phyloP scores from a whole-genome alignment of 2,329 filamentous ascomycete species.

The Fusarium ambrosium region DNA sequence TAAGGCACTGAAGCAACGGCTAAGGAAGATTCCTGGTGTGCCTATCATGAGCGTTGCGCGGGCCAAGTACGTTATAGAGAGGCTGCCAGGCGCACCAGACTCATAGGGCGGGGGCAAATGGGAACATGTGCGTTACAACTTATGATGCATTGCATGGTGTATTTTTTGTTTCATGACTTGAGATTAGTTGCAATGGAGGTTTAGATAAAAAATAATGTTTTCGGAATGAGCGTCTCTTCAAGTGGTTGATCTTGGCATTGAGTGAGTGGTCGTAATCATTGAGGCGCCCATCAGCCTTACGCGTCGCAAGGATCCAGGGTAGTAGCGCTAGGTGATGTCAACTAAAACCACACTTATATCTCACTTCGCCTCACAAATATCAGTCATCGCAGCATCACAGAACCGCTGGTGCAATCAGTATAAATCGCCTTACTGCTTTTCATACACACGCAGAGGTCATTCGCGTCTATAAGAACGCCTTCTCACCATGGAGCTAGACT shows the following conservation, averaged over 20 bases:
- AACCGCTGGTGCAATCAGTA: not conserved
- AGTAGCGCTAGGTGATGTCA: not conserved
- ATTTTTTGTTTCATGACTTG: not conserved
- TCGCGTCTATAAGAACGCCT: not conserved
- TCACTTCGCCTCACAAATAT: not conserved
- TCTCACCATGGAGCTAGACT: constrained; percentile 34
- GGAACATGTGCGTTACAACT: constrained; percentile 34
- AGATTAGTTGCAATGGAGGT: not conserved
- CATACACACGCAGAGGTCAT: not conserved
- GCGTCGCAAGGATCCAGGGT: constrained; percentile 3
- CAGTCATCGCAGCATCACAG: not conserved
- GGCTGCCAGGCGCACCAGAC: constrained; percentile 86
- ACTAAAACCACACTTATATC: not conserved
- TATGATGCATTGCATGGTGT: constrained; percentile 22
- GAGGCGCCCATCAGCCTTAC: constrained; percentile 6
- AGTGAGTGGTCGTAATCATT: not conserved
- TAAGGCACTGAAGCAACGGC: constrained; percentile 83
- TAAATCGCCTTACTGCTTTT: not conserved
- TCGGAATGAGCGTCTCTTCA: not conserved
- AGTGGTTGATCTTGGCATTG: not conserved
- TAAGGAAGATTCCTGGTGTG: constrained; percentile 79
- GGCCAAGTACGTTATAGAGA: constrained; percentile 95
- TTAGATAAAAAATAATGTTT: constrained; percentile 2
- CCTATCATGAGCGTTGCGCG: constrained; percentile 85
- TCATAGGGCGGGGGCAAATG: constrained; percentile 42